Evolutionary conservation across 1,139 yeast species (phyloP), one percentile per base, ranked within the genome.

Genomic region (Pichia sp.): DNA sequence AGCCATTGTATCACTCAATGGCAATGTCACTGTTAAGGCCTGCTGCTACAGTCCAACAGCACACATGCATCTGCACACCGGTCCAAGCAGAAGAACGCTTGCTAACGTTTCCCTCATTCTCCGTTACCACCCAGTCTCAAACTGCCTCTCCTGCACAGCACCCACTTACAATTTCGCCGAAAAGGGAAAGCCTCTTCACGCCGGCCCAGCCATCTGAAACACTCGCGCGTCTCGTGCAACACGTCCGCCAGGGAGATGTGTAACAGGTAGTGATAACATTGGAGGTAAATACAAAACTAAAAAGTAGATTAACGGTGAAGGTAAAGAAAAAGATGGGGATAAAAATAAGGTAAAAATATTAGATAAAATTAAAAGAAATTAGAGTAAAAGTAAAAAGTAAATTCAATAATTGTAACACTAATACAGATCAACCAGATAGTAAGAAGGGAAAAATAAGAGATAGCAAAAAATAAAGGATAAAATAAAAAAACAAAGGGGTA

Each of bases 1-100:
- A 8, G 60, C 62, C 63, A 60, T 60, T 46, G 34, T 8, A n/a
- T 26, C 10, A 11, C 30, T 19, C 32, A 26, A 26, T 8, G 19
- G 4, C n/a, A 42, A 16, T 16, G 29, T 15, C 45, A 8, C 8
- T 10, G 8, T 23, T 3, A 15, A 16, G 16, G 19, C 4, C 40
- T 4, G 40, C n/a, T 11, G n/a, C 40, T 34, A 11, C 40, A 2
- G n/a, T 4, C 11, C 40, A 34, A 11, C 40, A 11, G 11, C 4
- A 34, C 23, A 19, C 23, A 19, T 19, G 23, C 23, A 19, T 19
- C 23, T 19, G 23, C 23, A 19, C 23, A 19, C 23, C 23, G 23
- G 3, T 19, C 23, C 23, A 19, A 3, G 23, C 23, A 2, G 23
- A 19, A 19, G 23, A 19, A 19, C 23, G 23, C 23, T 19, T 19